phyloP scores from a whole-genome alignment of 352 stramenopile species.

The Phytophthora pseudosyringae region DNA sequence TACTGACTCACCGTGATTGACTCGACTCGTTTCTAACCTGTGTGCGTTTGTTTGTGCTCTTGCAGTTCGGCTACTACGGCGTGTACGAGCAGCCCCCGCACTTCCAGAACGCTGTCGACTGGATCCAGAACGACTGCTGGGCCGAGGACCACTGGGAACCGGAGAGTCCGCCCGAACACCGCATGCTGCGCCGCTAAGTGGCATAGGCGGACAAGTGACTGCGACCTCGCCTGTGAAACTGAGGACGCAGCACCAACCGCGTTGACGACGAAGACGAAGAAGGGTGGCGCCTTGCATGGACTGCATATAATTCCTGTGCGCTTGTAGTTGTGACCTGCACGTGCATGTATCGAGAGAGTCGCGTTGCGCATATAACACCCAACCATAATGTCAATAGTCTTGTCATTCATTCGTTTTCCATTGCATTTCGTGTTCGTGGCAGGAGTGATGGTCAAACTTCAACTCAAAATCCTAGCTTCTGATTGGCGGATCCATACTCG shows the following conservation, averaged over 20 bases:
- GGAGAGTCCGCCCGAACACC: conserved; percentile 8
- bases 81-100: conserved; percentile 57
- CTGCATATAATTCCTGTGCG: conserved; percentile 25
- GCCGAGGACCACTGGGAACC: conserved; percentile 19
- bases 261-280: conserved; percentile 17
- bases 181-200: conserved; percentile 17
- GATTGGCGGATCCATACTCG: conserved; percentile 9
- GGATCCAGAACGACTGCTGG: conserved; percentile 52
- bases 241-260: conserved; percentile 3
- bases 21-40: background rate
- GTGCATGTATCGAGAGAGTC: conserved; percentile 28
- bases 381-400: conserved; percentile 23
- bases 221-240: conserved; percentile 14
- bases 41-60: conserved; percentile 4
- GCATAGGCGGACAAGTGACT: background rate
- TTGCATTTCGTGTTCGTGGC: background rate
- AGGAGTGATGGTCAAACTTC: conserved; percentile 33
- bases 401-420: conserved; percentile 4
- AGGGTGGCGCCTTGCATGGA: conserved; percentile 20
- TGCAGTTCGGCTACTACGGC: conserved; percentile 58
- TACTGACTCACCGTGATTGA: background rate
- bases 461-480: conserved; percentile 15
- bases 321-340: conserved; percentile 34
- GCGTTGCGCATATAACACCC: conserved; percentile 28
- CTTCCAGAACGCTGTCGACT: conserved; percentile 55